These are phyloP conservation scores for Sicyos baderoa DNA, from an alignment of 306 rosid genomes.

Conservation along the genomic window DNA sequence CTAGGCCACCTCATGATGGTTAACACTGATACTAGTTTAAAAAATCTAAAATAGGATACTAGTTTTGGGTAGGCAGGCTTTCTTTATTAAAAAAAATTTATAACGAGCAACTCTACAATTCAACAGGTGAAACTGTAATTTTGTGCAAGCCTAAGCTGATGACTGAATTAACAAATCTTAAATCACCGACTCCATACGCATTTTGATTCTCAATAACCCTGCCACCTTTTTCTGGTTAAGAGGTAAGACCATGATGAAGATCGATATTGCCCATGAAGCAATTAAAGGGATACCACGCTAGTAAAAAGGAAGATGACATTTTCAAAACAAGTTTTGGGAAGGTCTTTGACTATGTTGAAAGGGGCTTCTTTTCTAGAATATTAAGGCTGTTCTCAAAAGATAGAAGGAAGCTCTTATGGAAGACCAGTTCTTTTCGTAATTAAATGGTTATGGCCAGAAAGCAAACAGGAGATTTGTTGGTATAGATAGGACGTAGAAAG, in stretches of 20 bases:
- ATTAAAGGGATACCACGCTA: neutral
- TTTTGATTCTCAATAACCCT: neutral
- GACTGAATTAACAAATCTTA: no score
- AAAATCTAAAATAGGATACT: no score
- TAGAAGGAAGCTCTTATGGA: neutral
- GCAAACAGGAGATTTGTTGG: neutral
- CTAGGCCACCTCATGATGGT: no score
- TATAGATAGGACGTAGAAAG: neutral
- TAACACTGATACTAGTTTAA: no score
- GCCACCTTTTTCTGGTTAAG: neutral
- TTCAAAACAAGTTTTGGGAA: neutral
- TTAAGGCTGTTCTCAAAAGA: neutral
- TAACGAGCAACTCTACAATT: neutral
- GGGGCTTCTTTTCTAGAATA: conserved; percentile 3
- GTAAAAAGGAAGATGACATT: neutral
- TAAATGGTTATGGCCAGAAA: neutral
- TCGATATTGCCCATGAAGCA: neutral
- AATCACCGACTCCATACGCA: no score
- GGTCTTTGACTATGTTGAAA: neutral
- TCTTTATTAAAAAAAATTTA: neutral
- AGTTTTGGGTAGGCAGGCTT: neutral
- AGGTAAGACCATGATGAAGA: neutral
- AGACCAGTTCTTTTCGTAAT: neutral
- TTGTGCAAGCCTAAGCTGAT: no score
- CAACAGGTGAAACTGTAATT: neutral